phyloP scores from a whole-genome alignment of 148 eudicot species.

The Persicaria maculosa region DNA sequence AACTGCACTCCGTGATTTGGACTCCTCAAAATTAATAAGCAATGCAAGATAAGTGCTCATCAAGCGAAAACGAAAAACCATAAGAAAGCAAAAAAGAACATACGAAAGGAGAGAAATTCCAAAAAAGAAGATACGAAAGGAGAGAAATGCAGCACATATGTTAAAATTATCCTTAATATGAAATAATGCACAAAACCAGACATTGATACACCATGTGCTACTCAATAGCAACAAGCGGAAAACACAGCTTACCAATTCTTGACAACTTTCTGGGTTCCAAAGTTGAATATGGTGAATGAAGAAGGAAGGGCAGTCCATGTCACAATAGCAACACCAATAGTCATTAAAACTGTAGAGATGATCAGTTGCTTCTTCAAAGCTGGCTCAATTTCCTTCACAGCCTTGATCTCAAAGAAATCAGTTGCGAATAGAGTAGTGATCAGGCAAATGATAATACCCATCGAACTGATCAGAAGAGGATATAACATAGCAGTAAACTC shows the following conservation, averaged over 20 bases:
- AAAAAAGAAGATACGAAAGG: background rate
- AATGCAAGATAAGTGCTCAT: too few species aligned
- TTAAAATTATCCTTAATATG: too few species aligned
- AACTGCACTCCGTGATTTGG: background rate
- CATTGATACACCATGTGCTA: background rate
- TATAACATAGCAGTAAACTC: constrained; percentile 56
- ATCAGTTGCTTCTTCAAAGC: constrained; percentile 71
- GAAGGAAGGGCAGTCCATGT: constrained; percentile 61
- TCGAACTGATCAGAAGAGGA: constrained; percentile 52
- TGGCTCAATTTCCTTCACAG: constrained; percentile 69
- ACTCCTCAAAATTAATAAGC: too few species aligned
- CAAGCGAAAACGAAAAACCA: too few species aligned
- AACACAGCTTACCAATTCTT: constrained; percentile 55
- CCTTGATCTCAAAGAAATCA: constrained; percentile 67
- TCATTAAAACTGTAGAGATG: constrained; percentile 76
- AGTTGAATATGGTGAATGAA: constrained; percentile 73
- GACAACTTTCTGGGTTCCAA: constrained; percentile 70
- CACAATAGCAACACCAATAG: constrained; percentile 60
- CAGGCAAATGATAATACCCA: constrained; percentile 57
- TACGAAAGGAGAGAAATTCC: background rate
- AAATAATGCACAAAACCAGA: background rate
- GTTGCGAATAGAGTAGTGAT: constrained; percentile 76
- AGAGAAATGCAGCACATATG: background rate
- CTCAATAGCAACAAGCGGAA: background rate
- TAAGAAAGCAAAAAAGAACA: background rate